Evolutionary conservation across 257 asterid genomes (phyloP), one percentile per base, ranked within the genome.

Genomic region (Euphrasia confusa): DNA sequence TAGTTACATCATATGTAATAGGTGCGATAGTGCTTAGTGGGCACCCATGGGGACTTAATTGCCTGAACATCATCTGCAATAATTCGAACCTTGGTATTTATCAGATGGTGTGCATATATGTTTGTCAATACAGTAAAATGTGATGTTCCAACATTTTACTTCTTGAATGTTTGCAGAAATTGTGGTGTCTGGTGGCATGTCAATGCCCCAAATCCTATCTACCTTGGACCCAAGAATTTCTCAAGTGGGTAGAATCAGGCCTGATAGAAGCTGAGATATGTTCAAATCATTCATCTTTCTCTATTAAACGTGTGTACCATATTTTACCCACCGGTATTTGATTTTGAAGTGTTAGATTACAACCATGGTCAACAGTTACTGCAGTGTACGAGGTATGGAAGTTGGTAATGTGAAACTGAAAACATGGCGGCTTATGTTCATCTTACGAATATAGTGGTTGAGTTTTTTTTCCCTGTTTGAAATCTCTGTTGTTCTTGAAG

Each of bases 111-210:
- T 37, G 17, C 47, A 7, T 18, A 50, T 50, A 48, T 58, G 27
- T 17, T 68, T 50, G 40, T 7, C n/a, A 2, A 63, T 64, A 12
- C 10, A 6, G 54, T 65, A 39, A 39, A 42, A 59, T 54, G 10
- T 57, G 5, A 40, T 59, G 26, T 62, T 42, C 68, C 70, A 63
- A 64, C 61, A 9, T 65, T 27, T 50, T 27, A 24, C 57, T 50
- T 56, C 54, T 58, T 75, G 66, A 17, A 59, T 66, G 10, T 72
- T 21, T 69, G 66, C 91, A 84, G 91, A 84, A 68, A 84, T 84
- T 53, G 87, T 84, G 7, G 87, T 84, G 18, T 84, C 91, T 5
- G 91, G 87, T 68, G 91, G 91, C 68, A 84, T 84, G 91, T 84
- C 91, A 12, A 84, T 84, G 91, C 91, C 91, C 74, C 88, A 79